Percentiles rank a stretch among this genome's conserved stretches.
phyloP scores from a whole-genome alignment of 1,284 basidiomycete species.

The Ustilago sp. region DNA sequence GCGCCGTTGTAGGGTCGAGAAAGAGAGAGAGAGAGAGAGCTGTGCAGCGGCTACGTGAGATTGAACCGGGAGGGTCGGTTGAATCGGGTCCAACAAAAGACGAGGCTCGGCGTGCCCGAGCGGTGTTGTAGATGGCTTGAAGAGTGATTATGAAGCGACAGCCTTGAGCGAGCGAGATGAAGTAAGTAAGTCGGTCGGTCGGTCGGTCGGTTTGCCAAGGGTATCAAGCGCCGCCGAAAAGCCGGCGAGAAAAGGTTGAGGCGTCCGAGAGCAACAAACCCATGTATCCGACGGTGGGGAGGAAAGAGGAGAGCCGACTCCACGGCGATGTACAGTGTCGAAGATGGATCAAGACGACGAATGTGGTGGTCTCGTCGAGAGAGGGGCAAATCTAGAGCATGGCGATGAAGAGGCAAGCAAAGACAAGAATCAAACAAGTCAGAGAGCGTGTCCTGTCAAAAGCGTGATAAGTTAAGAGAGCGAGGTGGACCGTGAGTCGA shows the following conservation, averaged over 20 bases:
- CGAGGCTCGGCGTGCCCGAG: conserved; percentile 11
- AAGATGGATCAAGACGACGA: neutral
- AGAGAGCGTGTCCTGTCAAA: neutral
- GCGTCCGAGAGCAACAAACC: neutral
- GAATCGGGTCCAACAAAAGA: neutral
- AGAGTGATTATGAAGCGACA: conserved; percentile 13
- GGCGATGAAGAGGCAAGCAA: neutral
- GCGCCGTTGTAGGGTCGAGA: neutral
- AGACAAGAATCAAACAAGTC: too few species aligned
- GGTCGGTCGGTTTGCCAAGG: neutral
- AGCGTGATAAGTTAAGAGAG: neutral
- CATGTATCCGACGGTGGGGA: conserved; percentile 18
- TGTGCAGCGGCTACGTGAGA: neutral
- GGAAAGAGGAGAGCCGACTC: conserved; percentile 13
- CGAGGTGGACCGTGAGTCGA: conserved; percentile 3
- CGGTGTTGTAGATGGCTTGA: neutral
- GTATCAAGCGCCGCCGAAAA: conserved; percentile 13
- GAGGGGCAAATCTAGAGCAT: too few species aligned
- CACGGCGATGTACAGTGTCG: neutral
- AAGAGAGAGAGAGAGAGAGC: neutral
- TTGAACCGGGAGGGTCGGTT: neutral
- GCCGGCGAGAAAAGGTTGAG: conserved; percentile 9
- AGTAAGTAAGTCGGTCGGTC: neutral
- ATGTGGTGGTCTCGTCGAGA: neutral
- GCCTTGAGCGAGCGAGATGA: conserved; percentile 19